Percentiles rank a stretch among this genome's conserved stretches.
Evolutionary conservation across 768 basidiomycete genomes (phyloP).

Genomic region (Panaeolus cyanescens): DNA sequence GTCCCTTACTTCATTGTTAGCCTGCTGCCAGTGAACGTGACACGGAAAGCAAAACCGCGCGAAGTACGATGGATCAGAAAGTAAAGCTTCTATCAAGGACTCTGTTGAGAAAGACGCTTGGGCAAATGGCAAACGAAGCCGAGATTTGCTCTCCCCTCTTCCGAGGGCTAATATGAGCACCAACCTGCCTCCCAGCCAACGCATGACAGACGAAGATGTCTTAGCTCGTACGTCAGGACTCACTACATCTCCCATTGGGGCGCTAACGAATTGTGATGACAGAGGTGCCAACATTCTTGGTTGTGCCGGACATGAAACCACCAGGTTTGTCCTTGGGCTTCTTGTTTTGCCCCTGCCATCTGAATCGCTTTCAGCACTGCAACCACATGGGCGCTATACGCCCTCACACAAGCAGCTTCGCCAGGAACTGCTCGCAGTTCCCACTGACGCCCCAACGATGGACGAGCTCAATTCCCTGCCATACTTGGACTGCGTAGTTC

Average conservation of each 20-base stretch:
- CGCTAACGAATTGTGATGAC: background rate
- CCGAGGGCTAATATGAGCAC: constrained; percentile 66
- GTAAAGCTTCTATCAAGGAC: constrained; percentile 40
- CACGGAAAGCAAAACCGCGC: constrained; percentile 28
- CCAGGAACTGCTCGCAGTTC: constrained; percentile 52
- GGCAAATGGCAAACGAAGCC: constrained; percentile 29
- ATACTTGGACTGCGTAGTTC: constrained; percentile 68
- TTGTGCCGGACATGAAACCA: constrained; percentile 65
- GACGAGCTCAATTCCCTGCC: constrained; percentile 66
- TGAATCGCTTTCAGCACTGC: constrained; percentile 32
- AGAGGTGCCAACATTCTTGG: constrained; percentile 65
- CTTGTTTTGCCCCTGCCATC: too few species aligned
- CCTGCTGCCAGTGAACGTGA: constrained; percentile 33
- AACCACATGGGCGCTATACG: constrained; percentile 61
- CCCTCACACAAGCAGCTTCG: constrained; percentile 56
- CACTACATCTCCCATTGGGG: too few species aligned
- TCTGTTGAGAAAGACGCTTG: constrained; percentile 31
- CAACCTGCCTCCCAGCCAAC: constrained; percentile 55
- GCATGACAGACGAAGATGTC: constrained; percentile 64
- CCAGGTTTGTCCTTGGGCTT: constrained; percentile 33
- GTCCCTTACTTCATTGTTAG: constrained; percentile 17
- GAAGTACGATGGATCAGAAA: constrained; percentile 45
- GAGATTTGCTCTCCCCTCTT: constrained; percentile 62
- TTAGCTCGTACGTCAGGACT: constrained; percentile 43
- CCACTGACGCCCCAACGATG: constrained; percentile 64